Percentiles rank a stretch among this genome's conserved stretches.
phyloP scores from a whole-genome alignment of 768 basidiomycete species.

The Auriscalpium vulgare region DNA sequence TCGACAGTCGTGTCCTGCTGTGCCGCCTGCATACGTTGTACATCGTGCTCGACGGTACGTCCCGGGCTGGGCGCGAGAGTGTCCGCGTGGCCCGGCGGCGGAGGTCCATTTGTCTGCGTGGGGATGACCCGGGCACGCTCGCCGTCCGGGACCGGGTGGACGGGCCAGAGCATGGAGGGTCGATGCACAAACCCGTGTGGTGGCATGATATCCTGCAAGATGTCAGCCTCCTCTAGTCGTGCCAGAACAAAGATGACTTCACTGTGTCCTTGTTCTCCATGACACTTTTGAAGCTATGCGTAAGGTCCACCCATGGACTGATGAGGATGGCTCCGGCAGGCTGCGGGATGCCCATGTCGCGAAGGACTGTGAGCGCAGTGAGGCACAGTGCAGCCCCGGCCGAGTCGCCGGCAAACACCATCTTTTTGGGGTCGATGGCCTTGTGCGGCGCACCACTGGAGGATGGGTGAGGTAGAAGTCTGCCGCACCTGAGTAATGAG shows the following conservation, averaged over 20 bases:
- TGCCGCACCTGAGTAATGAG: slow-evolving; percentile 15
- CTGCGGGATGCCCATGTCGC: slow-evolving; percentile 61
- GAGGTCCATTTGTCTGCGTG: slow-evolving; percentile 34
- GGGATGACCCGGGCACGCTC: slow-evolving; percentile 25
- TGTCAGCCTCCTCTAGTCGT: background rate
- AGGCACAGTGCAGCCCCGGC: slow-evolving; percentile 68
- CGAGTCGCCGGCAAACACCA: slow-evolving; percentile 74
- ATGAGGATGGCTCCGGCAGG: slow-evolving; percentile 75
- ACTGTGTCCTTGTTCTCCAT: slow-evolving; percentile 60
- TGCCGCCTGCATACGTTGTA: slow-evolving; percentile 15
- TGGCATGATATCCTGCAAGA: slow-evolving; percentile 56
- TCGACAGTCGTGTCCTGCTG: slow-evolving; percentile 4
- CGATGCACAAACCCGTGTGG: slow-evolving; percentile 53
- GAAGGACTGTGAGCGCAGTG: slow-evolving; percentile 50
- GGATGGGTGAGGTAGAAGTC: slow-evolving; percentile 72
- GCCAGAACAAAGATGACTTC: slow-evolving; percentile 10
- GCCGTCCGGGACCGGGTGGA: slow-evolving; percentile 30
- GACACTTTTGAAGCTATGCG: slow-evolving; percentile 74
- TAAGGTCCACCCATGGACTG: slow-evolving; percentile 82
- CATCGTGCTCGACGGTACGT: slow-evolving; percentile 17
- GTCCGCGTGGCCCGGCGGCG: slow-evolving; percentile 42
- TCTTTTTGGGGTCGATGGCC: slow-evolving; percentile 54
- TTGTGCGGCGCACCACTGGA: slow-evolving; percentile 57
- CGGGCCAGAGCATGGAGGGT: slow-evolving; percentile 51
- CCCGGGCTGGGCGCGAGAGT: slow-evolving; percentile 30